Base-by-base conservation (phyloP, 768 basidiomycete species). In the Suillus cothurnatus region DNA sequence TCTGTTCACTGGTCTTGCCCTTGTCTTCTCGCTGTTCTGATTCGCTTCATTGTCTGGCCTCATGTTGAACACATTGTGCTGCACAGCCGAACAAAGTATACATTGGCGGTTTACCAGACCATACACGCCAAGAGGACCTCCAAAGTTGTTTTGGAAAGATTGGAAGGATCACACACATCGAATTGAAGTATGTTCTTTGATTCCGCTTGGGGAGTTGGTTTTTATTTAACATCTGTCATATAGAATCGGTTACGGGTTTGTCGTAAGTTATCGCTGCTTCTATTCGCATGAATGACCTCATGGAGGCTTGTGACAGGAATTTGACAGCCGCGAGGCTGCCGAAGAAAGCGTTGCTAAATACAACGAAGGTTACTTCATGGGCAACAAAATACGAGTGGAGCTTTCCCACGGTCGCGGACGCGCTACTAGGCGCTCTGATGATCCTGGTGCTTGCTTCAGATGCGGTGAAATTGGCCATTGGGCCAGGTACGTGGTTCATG, bases 71-170 rank as follows among this genome's bases (percentile, higher is more conserved):
- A 39, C 84, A 77, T 83, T 87, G 80, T 86, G 83, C 84, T 82
- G 81, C 83, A 81, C 85, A 94, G 92, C 90, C 92, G 81, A 94
- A 93, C 81, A 95, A 95, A 81, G 89, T 95, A 77, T 95, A 95
- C 77, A 88, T 95, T 74, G 93, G 93, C 74, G 92, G 93, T 69
- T 85, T 95, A 66, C 94, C 93, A 68, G 91, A 93, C 79, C 85
- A 93, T 69, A 94, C 93, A 57, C 89, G 90, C 67, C 85, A 89
- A 79, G 92, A 93, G 80, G 93, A 95, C 72, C 79, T 95, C 32
- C 89, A 88, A 77, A 90, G 84, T 68, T 94, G 94, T 77, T 95
- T 95, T 75, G 91, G 91, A 58, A 93, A 93, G 77, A 88, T 94
- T 57, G 94, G 93, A 23, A 81, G 76, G 55, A 93, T 95, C 31